Evolutionary conservation across 129 eudicot species (phyloP).

Genomic region (Pseudognaphalium luteoalbum): DNA sequence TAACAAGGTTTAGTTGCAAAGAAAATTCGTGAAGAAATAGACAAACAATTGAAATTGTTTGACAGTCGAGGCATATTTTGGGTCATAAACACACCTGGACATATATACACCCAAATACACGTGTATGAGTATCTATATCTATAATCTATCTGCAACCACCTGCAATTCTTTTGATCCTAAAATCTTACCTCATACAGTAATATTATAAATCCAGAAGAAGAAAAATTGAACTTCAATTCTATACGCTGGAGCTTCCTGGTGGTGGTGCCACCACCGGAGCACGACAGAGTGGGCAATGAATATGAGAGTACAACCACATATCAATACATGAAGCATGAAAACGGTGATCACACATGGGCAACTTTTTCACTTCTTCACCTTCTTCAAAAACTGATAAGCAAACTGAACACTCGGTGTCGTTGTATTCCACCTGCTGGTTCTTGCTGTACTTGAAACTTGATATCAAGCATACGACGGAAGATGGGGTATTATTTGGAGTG

Average conservation of each 20-base stretch:
- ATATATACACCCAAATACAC: too few species aligned
- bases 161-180: too few species aligned
- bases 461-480: slow-evolving; percentile 15
- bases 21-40: too few species aligned
- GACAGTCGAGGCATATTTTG: too few species aligned
- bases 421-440: slow-evolving; percentile 3
- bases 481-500: slow-evolving; percentile 12
- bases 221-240: background rate
- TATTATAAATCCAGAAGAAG: too few species aligned
- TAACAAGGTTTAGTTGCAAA: too few species aligned
- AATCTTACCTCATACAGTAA: background rate
- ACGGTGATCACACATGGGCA: slow-evolving; percentile 59
- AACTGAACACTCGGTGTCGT: slow-evolving; percentile 52
- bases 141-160: too few species aligned
- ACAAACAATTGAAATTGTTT: too few species aligned
- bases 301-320: slow-evolving; percentile 74
- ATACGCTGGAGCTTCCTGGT: background rate
- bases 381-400: slow-evolving; percentile 72
- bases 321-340: slow-evolving; percentile 83
- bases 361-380: slow-evolving; percentile 56
- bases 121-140: too few species aligned
- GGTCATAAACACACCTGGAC: too few species aligned
- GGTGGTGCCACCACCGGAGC: slow-evolving; percentile 42
- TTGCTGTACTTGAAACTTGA: slow-evolving; percentile 59
- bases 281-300: slow-evolving; percentile 72